phyloP scores from a whole-genome alignment of 2,329 filamentous ascomycete species.

The Ophiosphaerella herpotricha region DNA sequence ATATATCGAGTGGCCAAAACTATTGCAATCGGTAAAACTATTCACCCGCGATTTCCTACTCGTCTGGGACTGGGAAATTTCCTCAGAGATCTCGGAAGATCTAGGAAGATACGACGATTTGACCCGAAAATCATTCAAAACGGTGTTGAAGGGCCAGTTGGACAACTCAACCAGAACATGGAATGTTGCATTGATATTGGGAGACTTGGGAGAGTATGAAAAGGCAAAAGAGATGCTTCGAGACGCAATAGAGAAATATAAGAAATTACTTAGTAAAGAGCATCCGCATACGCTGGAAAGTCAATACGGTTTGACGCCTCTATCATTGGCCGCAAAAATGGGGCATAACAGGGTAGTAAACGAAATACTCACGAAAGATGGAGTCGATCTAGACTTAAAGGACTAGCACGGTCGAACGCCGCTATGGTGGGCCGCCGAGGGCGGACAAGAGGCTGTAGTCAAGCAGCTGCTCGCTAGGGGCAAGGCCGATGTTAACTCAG shows the following conservation, averaged over 20 bases:
- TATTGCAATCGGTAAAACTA: conserved; percentile 2
- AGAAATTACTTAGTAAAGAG: conserved; percentile 1
- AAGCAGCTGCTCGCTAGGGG: neutral
- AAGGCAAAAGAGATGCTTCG: conserved; percentile 3
- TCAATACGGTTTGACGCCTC: neutral
- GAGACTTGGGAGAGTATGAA: neutral
- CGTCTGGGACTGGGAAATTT: neutral
- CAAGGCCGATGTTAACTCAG: too few relatives aligned
- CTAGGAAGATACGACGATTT: conserved; percentile 1
- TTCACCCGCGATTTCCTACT: conserved; percentile 1
- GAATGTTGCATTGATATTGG: conserved; percentile 10
- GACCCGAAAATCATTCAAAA: neutral
- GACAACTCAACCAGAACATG: conserved; percentile 7
- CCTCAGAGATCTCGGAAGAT: neutral
- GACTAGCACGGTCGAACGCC: neutral
- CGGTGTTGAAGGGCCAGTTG: neutral
- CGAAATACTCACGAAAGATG: neutral
- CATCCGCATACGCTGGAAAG: conserved; percentile 4
- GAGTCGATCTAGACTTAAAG: neutral
- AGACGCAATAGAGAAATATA: conserved; percentile 4
- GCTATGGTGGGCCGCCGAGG: neutral
- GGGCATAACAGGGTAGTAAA: conserved; percentile 2
- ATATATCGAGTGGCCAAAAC: conserved; percentile 2
- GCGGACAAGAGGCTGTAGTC: neutral
- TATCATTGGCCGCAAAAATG: conserved; percentile 4